Conservation (phyloP, 768 basidiomycete species). For the Paxillus rubicundulus region DNA sequence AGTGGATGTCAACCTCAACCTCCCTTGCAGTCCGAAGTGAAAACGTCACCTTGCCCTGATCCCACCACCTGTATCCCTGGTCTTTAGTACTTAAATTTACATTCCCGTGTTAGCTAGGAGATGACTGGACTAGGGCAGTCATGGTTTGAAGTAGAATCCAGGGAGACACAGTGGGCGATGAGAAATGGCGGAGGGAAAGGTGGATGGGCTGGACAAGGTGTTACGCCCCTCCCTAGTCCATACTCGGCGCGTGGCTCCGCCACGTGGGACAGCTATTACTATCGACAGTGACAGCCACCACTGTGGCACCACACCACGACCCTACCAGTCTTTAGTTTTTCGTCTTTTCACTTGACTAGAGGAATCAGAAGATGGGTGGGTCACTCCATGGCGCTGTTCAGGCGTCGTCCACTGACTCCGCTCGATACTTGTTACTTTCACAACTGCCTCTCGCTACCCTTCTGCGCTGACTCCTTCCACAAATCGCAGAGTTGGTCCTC, state of each 20-base stretch:
- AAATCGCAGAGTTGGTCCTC: background rate
- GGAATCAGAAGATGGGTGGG: too few relatives aligned
- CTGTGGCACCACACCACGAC: slow-evolving; percentile 8
- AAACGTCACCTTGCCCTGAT: slow-evolving; percentile 27
- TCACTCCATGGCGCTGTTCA: too few relatives aligned
- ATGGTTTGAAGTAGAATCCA: slow-evolving; percentile 12
- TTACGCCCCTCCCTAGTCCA: slow-evolving; percentile 27
- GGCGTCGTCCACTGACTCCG: too few relatives aligned
- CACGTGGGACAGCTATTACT: slow-evolving; percentile 28
- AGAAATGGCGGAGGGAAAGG: slow-evolving; percentile 27
- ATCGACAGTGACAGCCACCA: slow-evolving; percentile 6
- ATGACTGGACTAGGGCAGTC: background rate
- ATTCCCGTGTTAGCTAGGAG: background rate
- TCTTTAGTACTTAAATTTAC: background rate
- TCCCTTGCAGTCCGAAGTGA: slow-evolving; percentile 6
- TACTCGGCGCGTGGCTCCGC: slow-evolving; percentile 30
- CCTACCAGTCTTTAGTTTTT: background rate
- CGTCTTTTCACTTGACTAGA: background rate
- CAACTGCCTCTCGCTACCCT: too few relatives aligned
- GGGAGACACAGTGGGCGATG: slow-evolving; percentile 23
- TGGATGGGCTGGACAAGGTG: slow-evolving; percentile 35
- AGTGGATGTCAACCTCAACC: slow-evolving; percentile 9
- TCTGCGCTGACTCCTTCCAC: background rate
- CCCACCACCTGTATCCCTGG: slow-evolving; percentile 7
- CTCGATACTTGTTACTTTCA: too few relatives aligned